Evolutionary conservation across 805 yeast genomes (phyloP).

Genomic region (Lachancea dasiensis): DNA sequence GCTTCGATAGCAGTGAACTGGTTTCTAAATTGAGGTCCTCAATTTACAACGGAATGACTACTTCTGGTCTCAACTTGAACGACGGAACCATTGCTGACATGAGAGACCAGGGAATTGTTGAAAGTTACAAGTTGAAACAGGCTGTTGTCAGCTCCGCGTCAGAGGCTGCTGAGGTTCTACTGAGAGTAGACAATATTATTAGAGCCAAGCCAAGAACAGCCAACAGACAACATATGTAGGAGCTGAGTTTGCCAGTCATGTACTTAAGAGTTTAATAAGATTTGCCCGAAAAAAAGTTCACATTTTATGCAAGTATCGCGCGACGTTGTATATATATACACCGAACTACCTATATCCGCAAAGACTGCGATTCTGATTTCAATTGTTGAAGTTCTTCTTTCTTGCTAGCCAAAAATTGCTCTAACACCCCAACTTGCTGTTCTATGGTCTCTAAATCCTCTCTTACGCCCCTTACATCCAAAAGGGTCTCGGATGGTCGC

Average conservation of each 20-base stretch:
- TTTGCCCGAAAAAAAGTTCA: not conserved
- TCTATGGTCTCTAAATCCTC: constrained; percentile 65
- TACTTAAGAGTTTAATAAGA: constrained; percentile 1
- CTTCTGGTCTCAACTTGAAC: constrained; percentile 86
- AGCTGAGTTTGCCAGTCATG: constrained; percentile 5
- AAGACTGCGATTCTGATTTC: constrained; percentile 35
- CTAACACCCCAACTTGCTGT: constrained; percentile 67
- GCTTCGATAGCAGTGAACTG: constrained; percentile 87
- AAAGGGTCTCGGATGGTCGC: constrained; percentile 9
- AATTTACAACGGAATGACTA: constrained; percentile 84
- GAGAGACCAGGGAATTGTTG: constrained; percentile 90
- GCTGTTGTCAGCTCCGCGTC: constrained; percentile 94
- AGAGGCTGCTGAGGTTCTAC: constrained; percentile 95
- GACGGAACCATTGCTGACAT: constrained; percentile 85
- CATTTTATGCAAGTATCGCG: constrained; percentile 7
- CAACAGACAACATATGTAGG: constrained; percentile 52
- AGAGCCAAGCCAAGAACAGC: constrained; percentile 98
- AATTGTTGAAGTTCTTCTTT: constrained; percentile 52
- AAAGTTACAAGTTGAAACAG: constrained; percentile 82
- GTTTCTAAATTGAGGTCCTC: constrained; percentile 80
- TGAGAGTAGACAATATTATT: constrained; percentile 94
- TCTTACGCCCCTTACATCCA: constrained; percentile 45
- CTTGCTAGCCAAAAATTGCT: constrained; percentile 59
- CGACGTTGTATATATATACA: not conserved
- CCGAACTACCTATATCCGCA: constrained; percentile 1